Conservation (phyloP, 805 yeast genomes). For the Ogataea nitratoaversa region DNA sequence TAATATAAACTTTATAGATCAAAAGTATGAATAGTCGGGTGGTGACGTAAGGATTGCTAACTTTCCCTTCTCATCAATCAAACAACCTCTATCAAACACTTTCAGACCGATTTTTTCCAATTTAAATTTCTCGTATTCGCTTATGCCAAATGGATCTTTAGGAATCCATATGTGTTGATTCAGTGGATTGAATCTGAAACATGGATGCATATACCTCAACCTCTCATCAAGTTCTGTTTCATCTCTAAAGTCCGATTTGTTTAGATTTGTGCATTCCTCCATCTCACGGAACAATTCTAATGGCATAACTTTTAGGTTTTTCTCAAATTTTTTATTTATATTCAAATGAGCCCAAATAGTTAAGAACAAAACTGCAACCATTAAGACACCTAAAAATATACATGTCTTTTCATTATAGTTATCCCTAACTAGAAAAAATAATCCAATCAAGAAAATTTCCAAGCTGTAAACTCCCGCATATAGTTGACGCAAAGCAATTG, state of each 20-base stretch:
- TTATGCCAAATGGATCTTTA: constrained; percentile 30
- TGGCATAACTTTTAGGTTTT: constrained; percentile 36
- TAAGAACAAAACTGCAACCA: constrained; percentile 44
- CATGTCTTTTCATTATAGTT: constrained; percentile 41
- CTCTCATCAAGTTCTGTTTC: constrained; percentile 6
- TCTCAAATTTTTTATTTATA: constrained; percentile 40
- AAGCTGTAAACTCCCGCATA: constrained; percentile 80
- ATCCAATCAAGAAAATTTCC: constrained; percentile 73
- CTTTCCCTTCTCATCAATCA: constrained; percentile 8
- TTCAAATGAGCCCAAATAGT: constrained; percentile 58
- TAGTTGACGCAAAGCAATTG: constrained; percentile 69
- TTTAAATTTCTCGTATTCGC: constrained; percentile 22
- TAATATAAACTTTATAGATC: no score
- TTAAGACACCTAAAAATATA: constrained; percentile 44
- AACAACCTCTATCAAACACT: constrained; percentile 18
- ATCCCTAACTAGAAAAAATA: constrained; percentile 60
- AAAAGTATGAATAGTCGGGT: no score
- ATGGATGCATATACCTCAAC: constrained; percentile 20
- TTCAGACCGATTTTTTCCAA: constrained; percentile 20
- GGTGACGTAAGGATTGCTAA: constrained; percentile 13
- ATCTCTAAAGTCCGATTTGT: no score
- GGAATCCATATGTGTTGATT: constrained; percentile 25
- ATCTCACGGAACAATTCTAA: constrained; percentile 14
- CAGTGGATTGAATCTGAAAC: constrained; percentile 19
- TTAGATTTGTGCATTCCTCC: constrained; percentile 8